Evolutionary conservation across 495 filamentous ascomycete species (phyloP), one percentile per base, ranked within the genome.

Genomic region (Xylaria nigripes): DNA sequence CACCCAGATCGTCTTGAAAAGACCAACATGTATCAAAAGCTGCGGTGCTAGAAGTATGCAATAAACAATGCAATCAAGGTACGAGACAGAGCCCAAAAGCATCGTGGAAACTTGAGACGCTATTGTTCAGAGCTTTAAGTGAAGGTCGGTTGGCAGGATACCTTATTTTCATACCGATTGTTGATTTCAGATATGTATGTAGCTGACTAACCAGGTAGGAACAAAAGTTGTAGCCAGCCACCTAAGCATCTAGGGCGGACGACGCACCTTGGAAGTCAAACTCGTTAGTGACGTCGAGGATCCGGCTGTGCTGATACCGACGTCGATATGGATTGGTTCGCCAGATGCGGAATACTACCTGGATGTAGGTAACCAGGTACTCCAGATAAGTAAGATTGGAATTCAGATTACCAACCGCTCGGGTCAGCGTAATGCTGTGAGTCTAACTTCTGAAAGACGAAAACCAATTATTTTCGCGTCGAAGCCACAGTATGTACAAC

Each of bases 11-110:
- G 82, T 81, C 42, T 70, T 65, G 32, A 79, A 59, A 12, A 84
- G 48, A 6, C 83, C 81, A 38, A 81, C 80, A 36, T 80, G 77
- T 55, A 80, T 68, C 9, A 90, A 66, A 19, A 90, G 64, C 62
- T 88, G 81, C 9, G 84, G 85, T 0, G 78, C 66, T 4, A 89
- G 70, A 57, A 86, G 82, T 24, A 79, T 21, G 48, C 86, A 73
- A 61, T 88, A 90, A 18, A 81, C 78, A 38, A 82, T 23, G 69
- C 86, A 87, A 65, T 90, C 87, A 13, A 88, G 61, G 68, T 81
- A 87, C 0, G 86, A 86, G 15, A 89, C 78, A 41, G 79, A 78
- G 6, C 77, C 74, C 16, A 90, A 70, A 45, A 85, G 80, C 81
- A 70, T 70, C 49, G 32, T 61, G n/a, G 18, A 25, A 27, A 22